Conservation (phyloP, 805 yeast species). For the Candida glaebosa region DNA sequence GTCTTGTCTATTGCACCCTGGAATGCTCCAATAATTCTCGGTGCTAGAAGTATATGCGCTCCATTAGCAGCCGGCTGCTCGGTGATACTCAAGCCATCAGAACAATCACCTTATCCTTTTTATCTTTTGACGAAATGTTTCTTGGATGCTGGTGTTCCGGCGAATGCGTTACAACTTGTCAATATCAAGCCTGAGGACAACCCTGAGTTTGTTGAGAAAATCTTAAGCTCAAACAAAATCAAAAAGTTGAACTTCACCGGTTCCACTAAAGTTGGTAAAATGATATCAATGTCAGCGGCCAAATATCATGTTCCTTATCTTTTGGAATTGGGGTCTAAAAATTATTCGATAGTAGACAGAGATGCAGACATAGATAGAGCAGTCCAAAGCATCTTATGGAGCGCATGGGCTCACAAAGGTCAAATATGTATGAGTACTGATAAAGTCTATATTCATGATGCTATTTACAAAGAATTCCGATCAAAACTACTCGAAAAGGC, state of each 20-base stretch:
- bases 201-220: slow-evolving; percentile 16
- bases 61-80: slow-evolving; percentile 51
- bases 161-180: slow-evolving; percentile 30
- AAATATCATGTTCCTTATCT: slow-evolving; percentile 36
- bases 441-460: slow-evolving; percentile 31
- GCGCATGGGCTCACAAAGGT: slow-evolving; percentile 43
- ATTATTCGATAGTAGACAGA: slow-evolving; percentile 27
- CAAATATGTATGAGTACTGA: slow-evolving; percentile 50
- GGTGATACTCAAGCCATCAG: slow-evolving; percentile 40
- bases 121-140: slow-evolving; percentile 31
- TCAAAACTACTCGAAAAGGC: slow-evolving; percentile 16
- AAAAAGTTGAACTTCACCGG: slow-evolving; percentile 46
- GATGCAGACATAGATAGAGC: slow-evolving; percentile 35
- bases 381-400: slow-evolving; percentile 22
- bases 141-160: slow-evolving; percentile 38
- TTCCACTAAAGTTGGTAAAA: slow-evolving; percentile 36
- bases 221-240: slow-evolving; percentile 25
- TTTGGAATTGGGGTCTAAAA: slow-evolving; percentile 47
- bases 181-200: slow-evolving; percentile 26
- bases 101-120: slow-evolving; percentile 32
- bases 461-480: slow-evolving; percentile 27
- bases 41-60: slow-evolving; percentile 36
- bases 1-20: slow-evolving; percentile 46
- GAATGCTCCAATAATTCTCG: slow-evolving; percentile 46
- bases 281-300: slow-evolving; percentile 35